Conservation (phyloP, 805 yeast genomes). For the Nakazawaea pomicola region DNA sequence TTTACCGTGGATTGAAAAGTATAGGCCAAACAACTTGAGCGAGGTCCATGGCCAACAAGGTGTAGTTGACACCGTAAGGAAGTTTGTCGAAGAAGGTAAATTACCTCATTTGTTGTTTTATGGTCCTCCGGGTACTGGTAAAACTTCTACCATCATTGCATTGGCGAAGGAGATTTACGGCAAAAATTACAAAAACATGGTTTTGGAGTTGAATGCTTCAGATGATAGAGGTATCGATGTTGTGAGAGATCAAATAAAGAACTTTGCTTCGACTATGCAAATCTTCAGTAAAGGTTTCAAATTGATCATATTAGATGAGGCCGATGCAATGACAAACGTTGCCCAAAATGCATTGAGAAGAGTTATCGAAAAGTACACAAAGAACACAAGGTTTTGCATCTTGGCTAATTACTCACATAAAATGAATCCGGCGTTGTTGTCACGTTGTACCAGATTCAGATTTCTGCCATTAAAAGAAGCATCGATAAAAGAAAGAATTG, state of each 20-base stretch:
- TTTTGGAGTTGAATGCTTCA: conserved; percentile 89
- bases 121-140: conserved; percentile 95
- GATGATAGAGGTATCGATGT: conserved; percentile 98
- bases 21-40: conserved; percentile 78
- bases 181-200: conserved; percentile 75
- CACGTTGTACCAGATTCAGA: conserved; percentile 93
- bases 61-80: conserved; percentile 77
- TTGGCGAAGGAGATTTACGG: conserved; percentile 88
- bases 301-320: conserved; percentile 89
- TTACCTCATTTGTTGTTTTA: conserved; percentile 91
- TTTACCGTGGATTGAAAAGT: conserved; percentile 92
- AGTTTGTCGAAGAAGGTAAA: conserved; percentile 76
- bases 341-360: conserved; percentile 82
- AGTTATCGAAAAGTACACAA: conserved; percentile 87
- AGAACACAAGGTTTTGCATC: conserved; percentile 92
- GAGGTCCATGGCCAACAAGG: conserved; percentile 92
- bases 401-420: conserved; percentile 95
- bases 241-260: conserved; percentile 95
- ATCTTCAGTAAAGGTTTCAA: conserved; percentile 85
- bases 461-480: conserved; percentile 72
- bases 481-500: conserved; percentile 66
- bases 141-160: conserved; percentile 84
- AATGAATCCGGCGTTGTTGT: conserved; percentile 87
- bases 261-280: conserved; percentile 93
- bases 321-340: conserved; percentile 88